Base-by-base conservation (phyloP, 2,329 filamentous ascomycete genomes). In the Juglanconis oblonga region DNA sequence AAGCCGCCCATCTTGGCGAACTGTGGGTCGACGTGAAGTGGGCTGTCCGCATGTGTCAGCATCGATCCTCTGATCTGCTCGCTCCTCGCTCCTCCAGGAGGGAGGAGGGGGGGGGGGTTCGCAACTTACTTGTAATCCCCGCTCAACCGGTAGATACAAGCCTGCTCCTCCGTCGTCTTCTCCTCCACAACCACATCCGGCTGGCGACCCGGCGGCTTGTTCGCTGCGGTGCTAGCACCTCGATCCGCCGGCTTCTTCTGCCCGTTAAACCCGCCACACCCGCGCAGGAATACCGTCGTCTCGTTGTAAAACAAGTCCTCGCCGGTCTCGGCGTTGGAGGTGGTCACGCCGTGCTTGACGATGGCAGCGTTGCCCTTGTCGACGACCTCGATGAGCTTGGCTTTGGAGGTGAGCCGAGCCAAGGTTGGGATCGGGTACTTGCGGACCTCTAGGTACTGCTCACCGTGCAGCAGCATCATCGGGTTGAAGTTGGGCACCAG, bases 391-490 rank as follows among this genome's bases (percentile, higher is more conserved):
- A 99, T 85, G 60, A 99, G 87, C 73, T 87, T 88, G 62, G 87
- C 89, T 71, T 87, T 86, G 59, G 89, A 91, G 68, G 90, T 75
- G 53, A 96, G 87, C 59, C 86, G 88, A 54, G 85, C 92, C 58
- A 87, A 84, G 36, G 93, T 97, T 40, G 94, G 94, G 69, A 98
- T 90, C 45, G 95, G 95, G 79, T 87, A 96, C 76, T 94, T 92
- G 72, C 88, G 87, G 71, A 99, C 85, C 78, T 99, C 95, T 65
- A 99, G 91, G 79, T 93, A 99, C 77, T 99, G 95, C 82, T 99
- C 95, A 72, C 95, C 95, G 79, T 99, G 95, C 31, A 99, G 89
- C 54, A 99, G 87, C 92, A 97, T 97, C 92, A 97, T 97, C 64
- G 93, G 94, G 42, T 87, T 92, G 82, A 97, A 99, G 82, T 98